phyloP scores from a whole-genome alignment of 768 basidiomycete species.

The Hypsizygus marmoreus region DNA sequence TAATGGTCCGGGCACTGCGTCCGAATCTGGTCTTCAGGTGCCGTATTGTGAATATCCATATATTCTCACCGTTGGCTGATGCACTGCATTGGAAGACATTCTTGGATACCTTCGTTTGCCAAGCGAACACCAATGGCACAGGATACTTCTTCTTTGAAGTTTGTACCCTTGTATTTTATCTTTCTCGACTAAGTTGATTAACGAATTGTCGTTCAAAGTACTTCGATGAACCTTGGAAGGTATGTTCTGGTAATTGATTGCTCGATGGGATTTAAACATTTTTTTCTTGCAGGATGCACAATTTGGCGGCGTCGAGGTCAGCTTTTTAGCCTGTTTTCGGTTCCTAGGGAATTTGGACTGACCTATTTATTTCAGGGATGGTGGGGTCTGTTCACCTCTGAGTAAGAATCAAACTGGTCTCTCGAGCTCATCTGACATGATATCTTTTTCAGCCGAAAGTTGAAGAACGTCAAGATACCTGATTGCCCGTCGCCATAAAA shows the following conservation, averaged over 20 bases:
- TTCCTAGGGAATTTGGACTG: not conserved
- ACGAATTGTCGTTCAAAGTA: conserved; percentile 40
- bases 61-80: not conserved
- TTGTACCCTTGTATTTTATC: conserved; percentile 13
- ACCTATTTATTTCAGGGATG: conserved; percentile 33
- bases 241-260: conserved; percentile 26
- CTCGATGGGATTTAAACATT: not conserved
- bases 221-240: conserved; percentile 85
- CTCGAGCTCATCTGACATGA: not conserved
- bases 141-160: conserved; percentile 90
- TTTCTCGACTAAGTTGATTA: not conserved
- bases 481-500: conserved; percentile 49
- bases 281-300: conserved; percentile 41
- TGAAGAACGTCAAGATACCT: conserved; percentile 74
- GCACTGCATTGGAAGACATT: conserved; percentile 54
- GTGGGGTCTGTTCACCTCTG: conserved; percentile 49
- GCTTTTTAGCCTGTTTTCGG: not conserved
- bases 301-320: conserved; percentile 78
- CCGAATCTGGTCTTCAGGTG: conserved; percentile 60
- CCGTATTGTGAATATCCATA: not conserved
- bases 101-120: conserved; percentile 85
- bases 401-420: conserved; percentile 31
- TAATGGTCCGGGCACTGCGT: conserved; percentile 71
- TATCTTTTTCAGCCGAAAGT: conserved; percentile 50
- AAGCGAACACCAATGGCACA: conserved; percentile 79